phyloP scores from a whole-genome alignment of 2,329 filamentous ascomycete genomes.

The Moelleriella libera region DNA sequence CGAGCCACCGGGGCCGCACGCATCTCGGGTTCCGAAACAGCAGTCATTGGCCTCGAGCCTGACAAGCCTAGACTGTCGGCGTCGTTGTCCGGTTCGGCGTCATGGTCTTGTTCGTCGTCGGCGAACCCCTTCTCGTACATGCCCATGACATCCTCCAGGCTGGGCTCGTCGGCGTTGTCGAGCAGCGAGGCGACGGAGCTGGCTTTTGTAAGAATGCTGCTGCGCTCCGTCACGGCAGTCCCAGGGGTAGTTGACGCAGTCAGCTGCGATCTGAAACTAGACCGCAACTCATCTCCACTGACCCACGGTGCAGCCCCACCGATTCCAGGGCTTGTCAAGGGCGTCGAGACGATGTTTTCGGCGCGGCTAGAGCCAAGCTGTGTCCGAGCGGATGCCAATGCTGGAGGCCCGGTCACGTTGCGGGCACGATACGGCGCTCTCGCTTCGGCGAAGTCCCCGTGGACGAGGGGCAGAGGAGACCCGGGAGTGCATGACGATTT shows the following conservation, averaged over 20 bases:
- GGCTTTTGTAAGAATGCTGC: slow-evolving; percentile 66
- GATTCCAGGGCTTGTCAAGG: slow-evolving; percentile 10
- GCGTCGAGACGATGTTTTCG: slow-evolving; percentile 24
- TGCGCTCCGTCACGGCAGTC: slow-evolving; percentile 59
- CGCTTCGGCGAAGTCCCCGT: slow-evolving; percentile 21
- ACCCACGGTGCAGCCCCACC: slow-evolving; percentile 30
- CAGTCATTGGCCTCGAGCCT: slow-evolving; percentile 3
- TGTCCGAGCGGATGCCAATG: slow-evolving; percentile 12
- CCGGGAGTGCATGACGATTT: slow-evolving; percentile 30
- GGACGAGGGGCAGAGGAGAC: slow-evolving; percentile 22
- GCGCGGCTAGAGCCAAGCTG: slow-evolving; percentile 11
- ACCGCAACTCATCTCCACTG: slow-evolving; percentile 36
- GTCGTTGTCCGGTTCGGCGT: slow-evolving; percentile 19
- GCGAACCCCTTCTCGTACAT: slow-evolving; percentile 53
- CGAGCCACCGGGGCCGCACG: not conserved
- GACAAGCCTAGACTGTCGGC: slow-evolving; percentile 1
- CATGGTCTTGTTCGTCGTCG: slow-evolving; percentile 26
- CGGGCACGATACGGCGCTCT: slow-evolving; percentile 13
- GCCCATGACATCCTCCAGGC: slow-evolving; percentile 55
- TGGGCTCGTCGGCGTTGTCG: slow-evolving; percentile 39
- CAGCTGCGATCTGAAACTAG: slow-evolving; percentile 41
- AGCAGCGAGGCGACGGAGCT: slow-evolving; percentile 55
- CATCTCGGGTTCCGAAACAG: slow-evolving; percentile 3
- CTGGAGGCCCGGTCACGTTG: slow-evolving; percentile 12
- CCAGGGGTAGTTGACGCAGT: slow-evolving; percentile 44